phyloP scores from a whole-genome alignment of 805 yeast genomes.

The Saturnispora besseyi region DNA sequence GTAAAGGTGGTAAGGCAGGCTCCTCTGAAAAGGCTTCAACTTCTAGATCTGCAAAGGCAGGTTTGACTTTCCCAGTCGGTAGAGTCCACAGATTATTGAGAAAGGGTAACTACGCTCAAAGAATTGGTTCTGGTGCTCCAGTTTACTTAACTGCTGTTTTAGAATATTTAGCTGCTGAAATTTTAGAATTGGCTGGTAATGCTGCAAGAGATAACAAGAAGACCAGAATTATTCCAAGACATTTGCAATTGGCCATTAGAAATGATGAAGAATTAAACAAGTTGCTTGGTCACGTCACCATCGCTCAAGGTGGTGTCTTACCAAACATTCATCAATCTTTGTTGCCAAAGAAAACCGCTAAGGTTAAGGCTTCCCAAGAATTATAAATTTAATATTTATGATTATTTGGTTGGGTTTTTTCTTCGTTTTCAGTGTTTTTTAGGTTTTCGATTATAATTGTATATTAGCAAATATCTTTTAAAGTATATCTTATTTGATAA shows the following conservation, averaged over 20 bases:
- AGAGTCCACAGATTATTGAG: slow-evolving; percentile 95
- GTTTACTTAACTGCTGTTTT: slow-evolving; percentile 94
- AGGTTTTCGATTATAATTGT: slow-evolving; percentile 10
- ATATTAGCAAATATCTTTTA: slow-evolving; percentile 7
- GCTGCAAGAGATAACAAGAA: slow-evolving; percentile 99
- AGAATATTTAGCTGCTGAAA: slow-evolving; percentile 96
- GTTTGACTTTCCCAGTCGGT: slow-evolving; percentile 98
- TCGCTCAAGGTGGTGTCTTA: slow-evolving; percentile 98
- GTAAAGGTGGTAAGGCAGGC: slow-evolving; percentile 92
- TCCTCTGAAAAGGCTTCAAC: slow-evolving; percentile 91
- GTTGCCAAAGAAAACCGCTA: slow-evolving; percentile 54
- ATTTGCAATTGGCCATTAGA: slow-evolving; percentile 96
- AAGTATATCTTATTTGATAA: neutral
- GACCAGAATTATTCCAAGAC: slow-evolving; percentile 98
- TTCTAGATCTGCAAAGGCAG: slow-evolving; percentile 98
- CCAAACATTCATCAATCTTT: slow-evolving; percentile 94
- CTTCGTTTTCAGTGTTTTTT: slow-evolving; percentile 8
- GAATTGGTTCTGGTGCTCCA: slow-evolving; percentile 99
- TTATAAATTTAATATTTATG: slow-evolving; percentile 29
- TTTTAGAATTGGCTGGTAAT: slow-evolving; percentile 95
- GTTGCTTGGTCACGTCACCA: slow-evolving; percentile 84
- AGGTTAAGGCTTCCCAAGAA: slow-evolving; percentile 50
- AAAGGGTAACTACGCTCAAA: slow-evolving; percentile 96
- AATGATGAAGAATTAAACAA: slow-evolving; percentile 98
- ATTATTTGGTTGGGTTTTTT: slow-evolving; percentile 4